phyloP scores from a whole-genome alignment of 192 early-diverging fungal species.

The Coemansia javaensis region DNA sequence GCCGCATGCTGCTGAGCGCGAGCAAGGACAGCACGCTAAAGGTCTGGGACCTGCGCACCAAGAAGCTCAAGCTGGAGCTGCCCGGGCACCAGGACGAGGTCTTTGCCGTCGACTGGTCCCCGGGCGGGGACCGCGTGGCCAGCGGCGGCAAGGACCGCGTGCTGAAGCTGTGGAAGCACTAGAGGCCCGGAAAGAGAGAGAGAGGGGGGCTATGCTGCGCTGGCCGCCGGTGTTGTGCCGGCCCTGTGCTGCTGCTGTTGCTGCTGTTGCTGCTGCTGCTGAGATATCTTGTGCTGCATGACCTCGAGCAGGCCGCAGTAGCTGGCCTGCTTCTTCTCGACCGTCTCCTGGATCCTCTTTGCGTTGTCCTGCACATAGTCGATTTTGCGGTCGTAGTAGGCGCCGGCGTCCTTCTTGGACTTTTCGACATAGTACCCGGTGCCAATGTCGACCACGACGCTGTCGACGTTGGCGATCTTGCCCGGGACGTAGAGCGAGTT shows the following conservation, averaged over 20 bases:
- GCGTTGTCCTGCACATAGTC: constrained; percentile 77
- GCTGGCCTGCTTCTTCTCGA: constrained; percentile 72
- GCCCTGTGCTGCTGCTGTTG: constrained; percentile 1
- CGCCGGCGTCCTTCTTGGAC: constrained; percentile 71
- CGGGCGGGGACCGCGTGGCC: constrained; percentile 83
- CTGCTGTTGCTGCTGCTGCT: constrained; percentile 31
- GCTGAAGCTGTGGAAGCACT: constrained; percentile 76
- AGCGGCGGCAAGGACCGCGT: constrained; percentile 91
- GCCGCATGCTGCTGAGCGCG: constrained; percentile 82
- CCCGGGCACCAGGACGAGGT: constrained; percentile 97
- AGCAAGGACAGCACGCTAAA: constrained; percentile 92
- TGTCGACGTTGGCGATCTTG: constrained; percentile 71
- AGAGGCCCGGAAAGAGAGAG: neutral
- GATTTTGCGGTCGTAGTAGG: constrained; percentile 80
- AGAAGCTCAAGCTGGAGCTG: constrained; percentile 87
- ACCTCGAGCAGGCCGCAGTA: constrained; percentile 47
- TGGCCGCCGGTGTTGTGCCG: neutral
- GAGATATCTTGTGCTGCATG: constrained; percentile 47
- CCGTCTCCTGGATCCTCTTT: constrained; percentile 75
- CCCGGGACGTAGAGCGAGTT: constrained; percentile 88
- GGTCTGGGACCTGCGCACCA: constrained; percentile 87
- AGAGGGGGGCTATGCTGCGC: neutral
- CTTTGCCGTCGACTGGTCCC: constrained; percentile 93
- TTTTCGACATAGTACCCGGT: constrained; percentile 96
- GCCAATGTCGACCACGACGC: constrained; percentile 91